Conservation (phyloP, 2,329 filamentous ascomycete genomes). For the Clonostachys byssicola region DNA sequence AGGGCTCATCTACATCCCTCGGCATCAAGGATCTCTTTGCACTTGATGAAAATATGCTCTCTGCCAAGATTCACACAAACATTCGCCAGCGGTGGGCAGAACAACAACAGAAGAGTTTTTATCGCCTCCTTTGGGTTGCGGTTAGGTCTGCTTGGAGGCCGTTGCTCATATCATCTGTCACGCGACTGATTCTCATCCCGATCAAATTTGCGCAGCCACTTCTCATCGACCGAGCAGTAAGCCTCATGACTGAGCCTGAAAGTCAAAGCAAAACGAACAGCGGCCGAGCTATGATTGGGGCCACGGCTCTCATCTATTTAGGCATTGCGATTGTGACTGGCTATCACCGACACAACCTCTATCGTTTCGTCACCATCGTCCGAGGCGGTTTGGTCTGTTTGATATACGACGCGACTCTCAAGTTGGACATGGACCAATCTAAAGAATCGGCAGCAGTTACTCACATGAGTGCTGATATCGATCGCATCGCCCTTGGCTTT, state of each 20-base stretch:
- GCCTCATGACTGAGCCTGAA: slow-evolving; percentile 9
- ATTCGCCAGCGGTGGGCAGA: slow-evolving; percentile 5
- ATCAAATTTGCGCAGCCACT: slow-evolving; percentile 34
- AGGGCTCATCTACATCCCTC: slow-evolving; percentile 9
- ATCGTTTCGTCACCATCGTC: slow-evolving; percentile 23
- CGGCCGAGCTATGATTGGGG: slow-evolving; percentile 8
- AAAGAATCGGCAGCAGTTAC: slow-evolving; percentile 35
- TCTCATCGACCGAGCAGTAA: slow-evolving; percentile 31
- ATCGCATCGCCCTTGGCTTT: slow-evolving; percentile 29
- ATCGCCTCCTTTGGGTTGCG: background rate
- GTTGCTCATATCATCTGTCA: slow-evolving; percentile 9
- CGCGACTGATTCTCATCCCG: slow-evolving; percentile 26
- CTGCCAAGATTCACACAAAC: slow-evolving; percentile 1
- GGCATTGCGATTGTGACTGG: slow-evolving; percentile 12
- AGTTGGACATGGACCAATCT: slow-evolving; percentile 18
- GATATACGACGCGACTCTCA: slow-evolving; percentile 25
- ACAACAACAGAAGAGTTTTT: background rate
- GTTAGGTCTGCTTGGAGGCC: slow-evolving; percentile 15
- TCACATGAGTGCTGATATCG: slow-evolving; percentile 42
- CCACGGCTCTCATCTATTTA: slow-evolving; percentile 9
- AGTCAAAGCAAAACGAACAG: background rate
- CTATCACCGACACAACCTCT: slow-evolving; percentile 29
- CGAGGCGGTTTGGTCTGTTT: slow-evolving; percentile 23
- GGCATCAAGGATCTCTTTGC: slow-evolving; percentile 5
- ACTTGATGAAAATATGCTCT: slow-evolving; percentile 7